Base-by-base conservation (phyloP, 106 monocot species). In the Agapanthus africanus region DNA sequence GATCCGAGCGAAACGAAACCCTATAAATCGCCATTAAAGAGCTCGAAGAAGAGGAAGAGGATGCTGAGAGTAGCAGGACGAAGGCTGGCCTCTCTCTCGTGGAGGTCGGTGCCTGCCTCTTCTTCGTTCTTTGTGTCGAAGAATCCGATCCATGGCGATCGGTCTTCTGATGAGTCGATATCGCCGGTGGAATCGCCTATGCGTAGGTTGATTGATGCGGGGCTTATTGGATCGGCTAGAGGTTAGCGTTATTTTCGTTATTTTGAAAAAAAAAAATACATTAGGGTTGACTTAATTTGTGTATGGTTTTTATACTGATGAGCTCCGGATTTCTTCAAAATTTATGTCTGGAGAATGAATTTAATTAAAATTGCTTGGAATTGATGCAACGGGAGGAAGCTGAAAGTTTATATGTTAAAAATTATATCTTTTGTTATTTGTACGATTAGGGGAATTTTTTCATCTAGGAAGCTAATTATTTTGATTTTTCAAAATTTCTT, bases 41-140 rank as follows among this genome's bases (percentile, higher is more conserved):
- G 37, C 66, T 69, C 32, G 63, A 28, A 21, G 63, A 11, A 56
- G 42, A 22, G 30, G 57, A 54, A 18, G 33, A 49, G 51, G 77
- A 85, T 78, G 80, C 66, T 78, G 46, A 67, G 85, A 42, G 32
- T 67, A 31, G 74, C 74, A 7, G 80, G 70, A 56, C 61, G 79
- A 56, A 70, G 85, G 56, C 56, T 85, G 10, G 44, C 78, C 41
- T 81, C 70, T 28, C 63, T 78, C 40, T 31, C 71, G 15, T 54
- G 46, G 54, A 40, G 74, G 54, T 74, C 65, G 68, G 66, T 3
- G n/a, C 65, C 56, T 32, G 46, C 42, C 1, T 15, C 78, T 7
- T 67, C 66, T 4, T 47, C 46, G 18, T 41, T 46, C 67, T 13
- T 77, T 40, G 6, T 54, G 18, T 11, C 74, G 11, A 59, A 70